phyloP scores from a whole-genome alignment of 2,329 filamentous ascomycete genomes.

The Penicillium sp. region DNA sequence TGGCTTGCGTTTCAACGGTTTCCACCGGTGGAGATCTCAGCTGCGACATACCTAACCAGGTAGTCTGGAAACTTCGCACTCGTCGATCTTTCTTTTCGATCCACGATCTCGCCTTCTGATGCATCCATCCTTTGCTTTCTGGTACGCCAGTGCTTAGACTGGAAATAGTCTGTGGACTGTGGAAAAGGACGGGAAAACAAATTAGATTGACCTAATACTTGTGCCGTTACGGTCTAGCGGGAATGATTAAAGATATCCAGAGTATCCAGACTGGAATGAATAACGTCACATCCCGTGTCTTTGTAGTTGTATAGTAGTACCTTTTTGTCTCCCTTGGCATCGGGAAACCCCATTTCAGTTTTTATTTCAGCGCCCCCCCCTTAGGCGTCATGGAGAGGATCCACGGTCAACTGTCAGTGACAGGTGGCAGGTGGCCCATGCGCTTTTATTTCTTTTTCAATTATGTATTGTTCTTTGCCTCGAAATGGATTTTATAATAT shows the following conservation, averaged over 20 bases:
- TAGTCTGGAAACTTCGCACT: conserved; percentile 15
- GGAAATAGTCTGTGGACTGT: conserved; percentile 13
- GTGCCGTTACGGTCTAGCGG: background rate
- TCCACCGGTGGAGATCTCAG: conserved; percentile 21
- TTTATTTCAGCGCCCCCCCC: no score
- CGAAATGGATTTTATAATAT: background rate
- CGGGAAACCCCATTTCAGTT: background rate
- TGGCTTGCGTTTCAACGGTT: conserved; percentile 28
- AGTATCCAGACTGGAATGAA: background rate
- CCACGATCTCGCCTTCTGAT: conserved; percentile 11
- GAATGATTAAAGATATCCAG: background rate
- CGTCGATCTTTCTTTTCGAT: conserved; percentile 20
- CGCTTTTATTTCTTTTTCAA: background rate
- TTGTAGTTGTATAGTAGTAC: background rate
- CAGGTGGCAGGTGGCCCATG: conserved; percentile 27
- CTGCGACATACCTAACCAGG: conserved; percentile 19
- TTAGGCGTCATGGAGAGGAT: conserved; percentile 9
- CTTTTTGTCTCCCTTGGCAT: background rate
- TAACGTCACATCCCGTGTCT: conserved; percentile 12
- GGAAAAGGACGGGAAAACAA: conserved; percentile 16
- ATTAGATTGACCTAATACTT: conserved; percentile 15
- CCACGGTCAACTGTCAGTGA: conserved; percentile 18
- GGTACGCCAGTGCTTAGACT: conserved; percentile 15
- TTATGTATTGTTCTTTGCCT: background rate
- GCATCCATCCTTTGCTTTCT: conserved; percentile 1